phyloP scores from a whole-genome alignment of 257 asterid species.

The Coffea canephora region DNA sequence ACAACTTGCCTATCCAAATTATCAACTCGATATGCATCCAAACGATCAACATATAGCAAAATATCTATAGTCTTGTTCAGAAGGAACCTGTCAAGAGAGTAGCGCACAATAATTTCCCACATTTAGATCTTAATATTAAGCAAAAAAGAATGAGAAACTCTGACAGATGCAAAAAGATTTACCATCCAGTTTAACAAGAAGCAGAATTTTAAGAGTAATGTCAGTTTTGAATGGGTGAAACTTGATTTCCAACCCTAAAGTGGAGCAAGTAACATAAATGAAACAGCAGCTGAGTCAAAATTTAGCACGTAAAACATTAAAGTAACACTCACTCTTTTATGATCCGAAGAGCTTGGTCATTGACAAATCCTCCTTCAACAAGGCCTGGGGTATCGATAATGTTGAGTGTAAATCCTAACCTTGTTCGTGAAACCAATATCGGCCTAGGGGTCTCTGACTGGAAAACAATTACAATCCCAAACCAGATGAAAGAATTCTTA shows the following conservation, averaged over 20 bases:
- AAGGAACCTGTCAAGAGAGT: conserved; percentile 63
- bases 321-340: conserved; percentile 60
- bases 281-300: not conserved
- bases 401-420: conserved; percentile 86
- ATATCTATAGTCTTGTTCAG: conserved; percentile 89
- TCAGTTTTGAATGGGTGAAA: not conserved
- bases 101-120: not conserved
- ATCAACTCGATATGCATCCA: conserved; percentile 97
- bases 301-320: not conserved
- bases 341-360: conserved; percentile 73
- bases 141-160: conserved; percentile 21
- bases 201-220: not conserved
- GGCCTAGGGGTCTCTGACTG: conserved; percentile 96
- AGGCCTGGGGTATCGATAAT: conserved; percentile 94
- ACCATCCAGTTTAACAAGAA: not conserved
- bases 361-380: conserved; percentile 92
- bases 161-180: conserved; percentile 1
- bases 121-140: not conserved
- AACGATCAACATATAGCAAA: conserved; percentile 93
- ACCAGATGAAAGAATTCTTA: not conserved
- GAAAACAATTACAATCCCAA: conserved; percentile 17
- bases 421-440: conserved; percentile 83
- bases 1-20: conserved; percentile 85
- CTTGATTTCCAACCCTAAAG: not conserved
- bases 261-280: not conserved